Conservation (phyloP, 495 filamentous ascomycete genomes). For the Sordaria brevicollis region DNA sequence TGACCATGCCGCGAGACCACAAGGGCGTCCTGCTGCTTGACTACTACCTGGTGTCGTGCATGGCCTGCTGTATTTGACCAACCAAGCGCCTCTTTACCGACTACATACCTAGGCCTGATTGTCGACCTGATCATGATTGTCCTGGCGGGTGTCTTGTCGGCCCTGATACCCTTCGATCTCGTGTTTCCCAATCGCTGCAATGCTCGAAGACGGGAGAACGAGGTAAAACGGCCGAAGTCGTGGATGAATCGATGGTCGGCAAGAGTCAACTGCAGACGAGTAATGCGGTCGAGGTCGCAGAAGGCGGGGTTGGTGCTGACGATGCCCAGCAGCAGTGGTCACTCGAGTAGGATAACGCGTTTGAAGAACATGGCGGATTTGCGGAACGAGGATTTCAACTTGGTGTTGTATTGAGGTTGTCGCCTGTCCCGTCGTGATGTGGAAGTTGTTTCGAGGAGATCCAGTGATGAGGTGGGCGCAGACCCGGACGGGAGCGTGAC, state of each 20-base stretch:
- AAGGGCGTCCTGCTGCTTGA: conserved; percentile 31
- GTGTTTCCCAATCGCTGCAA: conserved; percentile 38
- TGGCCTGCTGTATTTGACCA: conserved; percentile 48
- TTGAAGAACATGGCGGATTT: conserved; percentile 45
- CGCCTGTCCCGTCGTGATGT: not conserved
- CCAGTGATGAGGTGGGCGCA: too few species aligned
- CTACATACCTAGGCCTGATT: conserved; percentile 46
- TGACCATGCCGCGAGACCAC: conserved; percentile 40
- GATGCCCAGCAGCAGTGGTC: conserved; percentile 21
- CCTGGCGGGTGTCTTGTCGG: conserved; percentile 22
- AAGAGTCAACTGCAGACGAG: conserved; percentile 32
- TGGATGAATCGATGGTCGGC: conserved; percentile 30
- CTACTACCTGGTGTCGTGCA: conserved; percentile 31
- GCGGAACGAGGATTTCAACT: conserved; percentile 50
- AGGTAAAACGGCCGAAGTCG: conserved; percentile 32
- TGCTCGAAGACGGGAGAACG: conserved; percentile 30
- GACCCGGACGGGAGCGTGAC: too few species aligned
- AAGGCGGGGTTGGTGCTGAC: conserved; percentile 35
- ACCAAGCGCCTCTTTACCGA: conserved; percentile 48
- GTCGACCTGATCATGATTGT: conserved; percentile 38
- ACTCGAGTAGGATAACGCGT: conserved; percentile 34
- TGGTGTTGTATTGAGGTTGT: conserved; percentile 41
- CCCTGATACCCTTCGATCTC: conserved; percentile 36
- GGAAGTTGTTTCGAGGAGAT: too few species aligned
- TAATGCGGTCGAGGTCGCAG: conserved; percentile 38